These are phyloP conservation scores for Diaporthe eres DNA, from an alignment of 2,329 filamentous ascomycete species.

Conservation along the genomic window DNA sequence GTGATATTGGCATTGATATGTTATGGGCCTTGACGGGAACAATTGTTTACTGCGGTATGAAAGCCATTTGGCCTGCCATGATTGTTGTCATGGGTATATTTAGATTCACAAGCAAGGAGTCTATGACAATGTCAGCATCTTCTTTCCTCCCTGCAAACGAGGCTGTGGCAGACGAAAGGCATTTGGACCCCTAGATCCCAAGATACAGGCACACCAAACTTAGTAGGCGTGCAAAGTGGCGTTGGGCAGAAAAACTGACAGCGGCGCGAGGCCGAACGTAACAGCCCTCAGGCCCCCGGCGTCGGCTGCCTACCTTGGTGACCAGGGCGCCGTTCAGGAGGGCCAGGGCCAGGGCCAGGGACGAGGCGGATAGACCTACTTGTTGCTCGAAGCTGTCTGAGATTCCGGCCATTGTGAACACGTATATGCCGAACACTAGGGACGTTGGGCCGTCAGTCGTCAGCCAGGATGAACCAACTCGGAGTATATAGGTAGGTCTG, in stretches of 20 bases:
- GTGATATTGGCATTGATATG: slow-evolving; percentile 19
- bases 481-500: too few relatives aligned
- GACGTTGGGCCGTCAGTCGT: too few relatives aligned
- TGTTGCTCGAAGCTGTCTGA: too few relatives aligned
- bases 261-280: too few relatives aligned
- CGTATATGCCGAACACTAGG: too few relatives aligned
- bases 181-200: background rate
- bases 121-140: slow-evolving; percentile 14
- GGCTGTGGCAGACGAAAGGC: background rate
- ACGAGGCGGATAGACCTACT: background rate
- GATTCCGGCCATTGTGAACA: too few relatives aligned
- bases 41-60: background rate
- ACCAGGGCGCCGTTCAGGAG: too few relatives aligned
- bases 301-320: too few relatives aligned
- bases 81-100: slow-evolving; percentile 19
- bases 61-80: background rate
- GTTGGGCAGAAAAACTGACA: background rate
- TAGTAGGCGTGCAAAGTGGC: background rate
- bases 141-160: slow-evolving; percentile 22
- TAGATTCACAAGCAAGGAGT: slow-evolving; percentile 17
- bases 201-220: background rate
- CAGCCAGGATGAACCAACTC: too few relatives aligned
- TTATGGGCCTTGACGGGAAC: background rate
- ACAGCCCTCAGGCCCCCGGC: too few relatives aligned
- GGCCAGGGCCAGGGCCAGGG: too few relatives aligned